phyloP scores from a whole-genome alignment of 306 rosid species.

The Betula pendula region DNA sequence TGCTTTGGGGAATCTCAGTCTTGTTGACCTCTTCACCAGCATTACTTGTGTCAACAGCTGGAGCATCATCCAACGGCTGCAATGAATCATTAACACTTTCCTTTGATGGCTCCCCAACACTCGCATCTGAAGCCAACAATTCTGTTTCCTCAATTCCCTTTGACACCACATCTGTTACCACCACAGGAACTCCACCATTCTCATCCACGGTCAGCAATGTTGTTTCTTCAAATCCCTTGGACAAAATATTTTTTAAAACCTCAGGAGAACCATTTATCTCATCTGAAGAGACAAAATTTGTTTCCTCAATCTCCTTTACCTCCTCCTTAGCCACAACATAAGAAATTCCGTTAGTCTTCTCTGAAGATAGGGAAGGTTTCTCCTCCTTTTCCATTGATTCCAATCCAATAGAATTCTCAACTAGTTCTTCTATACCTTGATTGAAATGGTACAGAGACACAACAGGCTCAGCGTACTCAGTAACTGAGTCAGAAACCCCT shows the following conservation, averaged over 20 bases:
- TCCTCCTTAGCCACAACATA: background rate
- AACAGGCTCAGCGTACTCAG: constrained; percentile 18
- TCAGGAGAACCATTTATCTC: constrained; percentile 1
- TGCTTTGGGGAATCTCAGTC: constrained; percentile 29
- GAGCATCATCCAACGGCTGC: constrained; percentile 34
- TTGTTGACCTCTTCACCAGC: constrained; percentile 20
- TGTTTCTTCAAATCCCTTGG: constrained; percentile 35
- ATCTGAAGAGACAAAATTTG: background rate
- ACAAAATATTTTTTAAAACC: constrained; percentile 25
- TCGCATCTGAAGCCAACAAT: constrained; percentile 27
- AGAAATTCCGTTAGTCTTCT: constrained; percentile 12
- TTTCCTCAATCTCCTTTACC: constrained; percentile 18
- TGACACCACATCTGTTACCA: constrained; percentile 16
- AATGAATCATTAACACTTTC: constrained; percentile 27
- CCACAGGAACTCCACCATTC: constrained; percentile 22
- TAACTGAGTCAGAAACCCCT: constrained; percentile 30
- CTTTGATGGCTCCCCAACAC: constrained; percentile 37
- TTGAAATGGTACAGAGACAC: background rate
- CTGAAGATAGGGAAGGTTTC: constrained; percentile 6
- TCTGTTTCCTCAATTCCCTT: constrained; percentile 33
- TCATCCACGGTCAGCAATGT: constrained; percentile 22
- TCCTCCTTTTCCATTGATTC: constrained; percentile 25
- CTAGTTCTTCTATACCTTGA: background rate
- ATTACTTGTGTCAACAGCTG: constrained; percentile 31
- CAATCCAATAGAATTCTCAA: constrained; percentile 12